These are phyloP conservation scores for Euphorbia schlechtendalii DNA, from an alignment of 441 rosid genomes.

Conservation along the genomic window DNA sequence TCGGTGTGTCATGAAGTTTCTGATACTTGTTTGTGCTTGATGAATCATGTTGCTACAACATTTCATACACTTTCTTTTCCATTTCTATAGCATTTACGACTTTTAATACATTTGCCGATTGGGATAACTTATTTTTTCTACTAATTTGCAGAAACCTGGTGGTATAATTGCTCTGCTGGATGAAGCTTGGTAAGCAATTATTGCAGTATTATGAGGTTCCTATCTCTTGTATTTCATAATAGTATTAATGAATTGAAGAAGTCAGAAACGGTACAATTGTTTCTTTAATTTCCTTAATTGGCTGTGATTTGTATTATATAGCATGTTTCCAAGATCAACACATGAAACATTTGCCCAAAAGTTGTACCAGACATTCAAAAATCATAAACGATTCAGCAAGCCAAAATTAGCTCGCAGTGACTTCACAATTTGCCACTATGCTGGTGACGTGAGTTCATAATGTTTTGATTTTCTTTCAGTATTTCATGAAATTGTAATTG, in stretches of 20 bases:
- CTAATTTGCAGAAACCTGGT: constrained; percentile 90
- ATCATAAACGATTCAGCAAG: constrained; percentile 87
- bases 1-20: neutral
- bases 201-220: constrained; percentile 12
- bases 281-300: constrained; percentile 11
- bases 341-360: constrained; percentile 98
- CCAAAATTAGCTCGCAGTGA: constrained; percentile 90
- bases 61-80: neutral
- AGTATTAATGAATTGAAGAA: too few species aligned
- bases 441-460: constrained; percentile 78
- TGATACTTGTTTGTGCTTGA: neutral
- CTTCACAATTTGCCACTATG: constrained; percentile 95
- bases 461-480: constrained; percentile 14
- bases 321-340: constrained; percentile 99
- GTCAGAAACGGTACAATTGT: too few species aligned
- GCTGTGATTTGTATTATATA: constrained; percentile 35
- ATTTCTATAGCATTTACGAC: neutral
- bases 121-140: constrained; percentile 2
- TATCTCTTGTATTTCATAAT: constrained; percentile 4
- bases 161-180: constrained; percentile 97
- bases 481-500: constrained; percentile 6
- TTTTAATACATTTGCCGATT: neutral
- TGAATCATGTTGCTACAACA: neutral
- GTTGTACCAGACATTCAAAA: constrained; percentile 91
- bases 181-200: constrained; percentile 90